phyloP scores from a whole-genome alignment of 1,284 basidiomycete genomes.

The Mycena sp. region DNA sequence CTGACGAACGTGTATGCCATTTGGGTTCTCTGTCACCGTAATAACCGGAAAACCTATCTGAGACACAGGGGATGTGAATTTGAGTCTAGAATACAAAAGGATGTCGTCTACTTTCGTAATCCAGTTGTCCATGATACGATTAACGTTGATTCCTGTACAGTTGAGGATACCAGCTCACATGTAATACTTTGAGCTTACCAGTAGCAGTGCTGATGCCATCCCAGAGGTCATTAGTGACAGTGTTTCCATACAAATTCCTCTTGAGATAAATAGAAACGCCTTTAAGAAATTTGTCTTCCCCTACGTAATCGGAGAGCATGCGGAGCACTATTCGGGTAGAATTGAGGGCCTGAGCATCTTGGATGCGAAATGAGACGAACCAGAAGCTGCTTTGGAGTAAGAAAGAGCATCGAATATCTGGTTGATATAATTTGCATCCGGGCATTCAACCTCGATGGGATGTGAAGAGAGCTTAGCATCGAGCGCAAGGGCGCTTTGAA shows the following conservation, averaged over 20 bases:
- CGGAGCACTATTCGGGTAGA: conserved; percentile 75
- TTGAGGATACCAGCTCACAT: neutral
- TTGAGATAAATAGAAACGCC: conserved; percentile 95
- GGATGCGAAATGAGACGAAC: conserved; percentile 45
- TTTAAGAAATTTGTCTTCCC: conserved; percentile 88
- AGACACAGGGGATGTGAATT: neutral
- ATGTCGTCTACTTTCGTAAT: conserved; percentile 74
- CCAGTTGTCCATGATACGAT: conserved; percentile 93
- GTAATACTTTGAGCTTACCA: neutral
- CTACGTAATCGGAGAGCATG: conserved; percentile 92
- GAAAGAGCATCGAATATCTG: conserved; percentile 91
- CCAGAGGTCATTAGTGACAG: conserved; percentile 91
- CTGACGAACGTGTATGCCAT: conserved; percentile 83
- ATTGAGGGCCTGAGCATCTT: neutral
- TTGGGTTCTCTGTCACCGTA: conserved; percentile 81
- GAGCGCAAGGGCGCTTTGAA: conserved; percentile 76
- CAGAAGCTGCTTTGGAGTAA: conserved; percentile 88
- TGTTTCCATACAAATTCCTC: conserved; percentile 82
- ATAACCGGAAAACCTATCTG: conserved; percentile 90
- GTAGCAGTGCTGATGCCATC: conserved; percentile 86
- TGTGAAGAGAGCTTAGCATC: conserved; percentile 95
- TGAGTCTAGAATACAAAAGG: no score
- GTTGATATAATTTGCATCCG: conserved; percentile 88
- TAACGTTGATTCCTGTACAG: conserved; percentile 73
- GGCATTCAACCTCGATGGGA: conserved; percentile 93